Base-by-base conservation (phyloP, 208 protist genomes). In the Acanthamoeba lenticulata region DNA sequence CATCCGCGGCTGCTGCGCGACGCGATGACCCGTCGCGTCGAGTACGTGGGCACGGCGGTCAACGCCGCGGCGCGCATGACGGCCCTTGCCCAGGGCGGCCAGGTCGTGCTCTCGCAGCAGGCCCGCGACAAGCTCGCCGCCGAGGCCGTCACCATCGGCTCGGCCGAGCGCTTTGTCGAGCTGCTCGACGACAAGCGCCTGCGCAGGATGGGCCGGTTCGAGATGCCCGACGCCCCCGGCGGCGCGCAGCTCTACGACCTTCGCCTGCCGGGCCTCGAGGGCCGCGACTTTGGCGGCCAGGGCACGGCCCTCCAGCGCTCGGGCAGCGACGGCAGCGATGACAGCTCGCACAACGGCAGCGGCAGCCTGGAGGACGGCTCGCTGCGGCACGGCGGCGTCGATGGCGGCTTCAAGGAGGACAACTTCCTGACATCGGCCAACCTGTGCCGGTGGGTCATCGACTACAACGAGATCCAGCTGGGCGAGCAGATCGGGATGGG, bases 21-120 rank as follows among this genome's bases (percentile, higher is more conserved):
- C 2, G n/a, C 55, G 4, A 62, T 92, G 86, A 92, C 86, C 27
- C n/a, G 36, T n/a, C 86, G 86, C 7, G 7, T 45, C n/a, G 55
- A 92, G 52, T 92, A 92, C 60, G 17, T 72, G 24, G 86, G 86
- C 27, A 13, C 44, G 29, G 19, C 38, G 2, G 86, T 92, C 13
- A 42, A 65, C 27, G 27, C 24, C 13, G 40, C 52, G 19, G 86
- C 86, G 32, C n/a, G 67, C 49, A 67, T 91, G 29, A 69, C 85
- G 15, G 52, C 47, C 24, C 9, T 91, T 6, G 45, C 85, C 9
- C 85, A 91, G 9, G 85, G 85, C 9, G 85, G 85, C 45, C 85
- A 91, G 52, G 49, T 91, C 11, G 36, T 88, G 15, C 15, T 88
- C 17, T 88, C 79, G 21, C 38, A 49, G 21, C 11, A 45, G 67